Evolutionary conservation across 1,284 basidiomycete species (phyloP).

Genomic region (Sanghuangporus weigelae): DNA sequence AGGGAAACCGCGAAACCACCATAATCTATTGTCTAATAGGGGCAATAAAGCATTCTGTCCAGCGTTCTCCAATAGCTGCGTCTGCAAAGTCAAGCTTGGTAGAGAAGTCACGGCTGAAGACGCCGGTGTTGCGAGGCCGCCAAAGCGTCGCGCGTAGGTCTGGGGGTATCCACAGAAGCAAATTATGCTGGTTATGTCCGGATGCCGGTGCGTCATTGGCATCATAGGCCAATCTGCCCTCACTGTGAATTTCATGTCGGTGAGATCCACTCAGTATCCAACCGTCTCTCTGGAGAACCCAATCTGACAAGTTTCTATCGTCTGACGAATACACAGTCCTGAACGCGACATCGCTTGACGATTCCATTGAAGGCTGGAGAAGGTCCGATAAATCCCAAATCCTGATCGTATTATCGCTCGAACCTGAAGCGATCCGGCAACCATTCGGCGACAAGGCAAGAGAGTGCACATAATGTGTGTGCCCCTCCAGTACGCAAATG

Average conservation of each 20-base stretch:
- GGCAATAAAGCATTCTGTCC: background rate
- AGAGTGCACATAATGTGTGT: background rate
- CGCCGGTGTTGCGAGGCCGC: background rate
- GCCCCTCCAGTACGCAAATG: background rate
- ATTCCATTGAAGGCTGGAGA: background rate
- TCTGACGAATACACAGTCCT: background rate
- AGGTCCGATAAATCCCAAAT: background rate
- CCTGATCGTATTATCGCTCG: background rate
- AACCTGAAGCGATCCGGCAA: background rate
- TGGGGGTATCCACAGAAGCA: slow-evolving; percentile 4
- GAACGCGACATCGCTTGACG: background rate
- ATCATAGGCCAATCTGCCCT: no score
- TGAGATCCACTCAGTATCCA: background rate
- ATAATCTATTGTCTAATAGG: no score
- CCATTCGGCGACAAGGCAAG: slow-evolving; percentile 1
- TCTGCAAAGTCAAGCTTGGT: background rate
- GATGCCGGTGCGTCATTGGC: no score
- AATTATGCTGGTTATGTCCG: background rate
- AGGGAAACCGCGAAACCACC: no score
- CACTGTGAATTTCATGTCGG: background rate
- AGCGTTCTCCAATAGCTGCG: background rate
- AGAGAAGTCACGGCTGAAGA: background rate
- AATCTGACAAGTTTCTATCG: background rate
- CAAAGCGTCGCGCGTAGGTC: background rate
- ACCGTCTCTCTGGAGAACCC: background rate